phyloP scores from a whole-genome alignment of 2,329 filamentous ascomycete species.

The Paecilomyces sp. region DNA sequence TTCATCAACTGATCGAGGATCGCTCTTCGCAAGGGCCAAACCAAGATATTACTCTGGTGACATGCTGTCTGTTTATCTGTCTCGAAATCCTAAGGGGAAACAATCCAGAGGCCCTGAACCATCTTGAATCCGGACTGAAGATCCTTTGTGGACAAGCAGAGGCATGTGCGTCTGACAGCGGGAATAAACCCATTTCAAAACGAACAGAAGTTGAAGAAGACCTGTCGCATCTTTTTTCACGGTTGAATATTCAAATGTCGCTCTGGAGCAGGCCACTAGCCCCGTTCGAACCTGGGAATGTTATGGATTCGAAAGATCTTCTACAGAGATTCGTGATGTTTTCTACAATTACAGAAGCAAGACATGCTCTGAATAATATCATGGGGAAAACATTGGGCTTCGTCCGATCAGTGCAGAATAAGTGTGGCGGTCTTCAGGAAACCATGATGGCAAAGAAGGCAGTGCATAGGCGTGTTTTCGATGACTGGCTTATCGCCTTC shows the following conservation, averaged over 20 bases:
- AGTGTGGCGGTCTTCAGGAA: background rate
- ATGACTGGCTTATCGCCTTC: slow-evolving; percentile 7
- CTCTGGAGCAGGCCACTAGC: slow-evolving; percentile 10
- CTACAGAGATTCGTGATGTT: background rate
- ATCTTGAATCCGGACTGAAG: slow-evolving; percentile 13
- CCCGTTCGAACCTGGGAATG: slow-evolving; percentile 3
- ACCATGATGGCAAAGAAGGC: slow-evolving; percentile 1
- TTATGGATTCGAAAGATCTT: background rate
- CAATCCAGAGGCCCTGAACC: slow-evolving; percentile 10
- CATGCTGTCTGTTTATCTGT: slow-evolving; percentile 15
- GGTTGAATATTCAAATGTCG: slow-evolving; percentile 14
- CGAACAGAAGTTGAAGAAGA: slow-evolving; percentile 5
- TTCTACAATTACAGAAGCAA: slow-evolving; percentile 7
- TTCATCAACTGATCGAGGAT: slow-evolving; percentile 28
- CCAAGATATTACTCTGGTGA: slow-evolving; percentile 9
- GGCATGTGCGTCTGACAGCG: background rate
- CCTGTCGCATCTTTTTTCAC: slow-evolving; percentile 9
- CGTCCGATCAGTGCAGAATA: background rate
- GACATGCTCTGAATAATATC: slow-evolving; percentile 7
- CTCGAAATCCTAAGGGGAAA: slow-evolving; percentile 15
- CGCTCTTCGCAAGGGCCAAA: slow-evolving; percentile 2
- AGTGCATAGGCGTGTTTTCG: background rate
- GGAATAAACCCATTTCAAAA: background rate
- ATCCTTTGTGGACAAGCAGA: slow-evolving; percentile 9
- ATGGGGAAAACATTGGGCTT: slow-evolving; percentile 7